Base-by-base conservation (phyloP, 495 filamentous ascomycete species). In the Xylaria longipes region DNA sequence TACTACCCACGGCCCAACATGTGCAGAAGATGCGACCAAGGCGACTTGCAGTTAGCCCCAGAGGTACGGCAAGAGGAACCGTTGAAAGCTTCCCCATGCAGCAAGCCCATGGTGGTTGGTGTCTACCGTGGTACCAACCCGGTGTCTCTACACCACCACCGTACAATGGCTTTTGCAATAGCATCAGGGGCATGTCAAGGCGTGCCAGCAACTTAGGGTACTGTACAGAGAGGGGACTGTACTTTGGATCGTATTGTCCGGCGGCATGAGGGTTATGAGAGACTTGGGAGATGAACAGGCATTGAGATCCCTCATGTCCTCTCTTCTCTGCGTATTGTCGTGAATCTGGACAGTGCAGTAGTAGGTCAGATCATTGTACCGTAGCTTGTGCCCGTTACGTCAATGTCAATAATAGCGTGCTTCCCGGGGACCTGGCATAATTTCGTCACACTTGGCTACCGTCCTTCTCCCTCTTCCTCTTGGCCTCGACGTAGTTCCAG, bases 21-120 rank as follows among this genome's bases (percentile, higher is more conserved):
- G 60, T 63, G 60, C 60, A 63, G 60, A 63, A 63, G 60, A 41
- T 63, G 60, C 60, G 60, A 63, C 60, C 60, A 41, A 63, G 37
- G 60, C 60, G 45, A 33, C n/a, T n/a, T 35, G 54, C 29, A 61
- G 54, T 25, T 15, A 60, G 66, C 66, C 39, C 54, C 39, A 45
- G 39, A 37, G 54, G 54, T 12, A 57, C 67, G 67, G 52, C 54
- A 37, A 60, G 27, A 48, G 54, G 54, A 60, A 60, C 66, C 56
- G 66, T 69, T 69, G 46, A 69, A 69, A 31, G 29, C 25, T 22
- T 69, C 39, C 66, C 65, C 48, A 45, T 56, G 45, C 20, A 45
- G 22, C 37, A 50, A 20, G 48, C 35, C 41, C 63, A 33, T 31
- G 45, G 63, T 60, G 17, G 4, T 31, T n/a, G n/a, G 58, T 62